Conservation (phyloP, 768 basidiomycete species). For the Lactifluus subvellereus region DNA sequence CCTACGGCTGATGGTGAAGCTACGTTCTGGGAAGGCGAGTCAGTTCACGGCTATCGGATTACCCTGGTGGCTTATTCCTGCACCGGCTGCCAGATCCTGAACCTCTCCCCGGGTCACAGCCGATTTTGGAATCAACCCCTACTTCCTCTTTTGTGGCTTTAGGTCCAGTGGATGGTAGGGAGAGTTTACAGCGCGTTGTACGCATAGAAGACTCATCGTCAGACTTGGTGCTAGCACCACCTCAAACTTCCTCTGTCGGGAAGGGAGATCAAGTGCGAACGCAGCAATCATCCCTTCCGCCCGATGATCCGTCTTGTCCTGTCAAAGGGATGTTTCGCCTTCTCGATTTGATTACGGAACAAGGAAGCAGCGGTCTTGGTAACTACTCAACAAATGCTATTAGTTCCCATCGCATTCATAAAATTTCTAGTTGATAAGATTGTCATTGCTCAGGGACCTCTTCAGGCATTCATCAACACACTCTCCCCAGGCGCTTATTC, state of each 20-base stretch:
- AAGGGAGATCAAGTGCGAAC: background rate
- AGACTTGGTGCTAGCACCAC: background rate
- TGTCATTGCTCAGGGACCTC: conserved; percentile 49
- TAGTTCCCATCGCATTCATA: background rate
- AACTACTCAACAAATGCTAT: conserved; percentile 9
- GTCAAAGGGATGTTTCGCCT: conserved; percentile 49
- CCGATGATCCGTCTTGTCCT: conserved; percentile 13
- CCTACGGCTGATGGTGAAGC: background rate
- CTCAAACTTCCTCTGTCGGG: background rate
- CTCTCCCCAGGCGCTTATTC: conserved; percentile 47
- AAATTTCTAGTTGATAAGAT: conserved; percentile 49
- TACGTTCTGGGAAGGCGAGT: conserved; percentile 4
- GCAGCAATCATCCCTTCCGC: background rate
- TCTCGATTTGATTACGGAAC: conserved; percentile 48
- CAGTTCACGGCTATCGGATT: background rate
- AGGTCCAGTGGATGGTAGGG: background rate
- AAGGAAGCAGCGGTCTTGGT: conserved; percentile 49
- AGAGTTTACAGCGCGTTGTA: too few relatives aligned
- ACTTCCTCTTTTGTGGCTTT: background rate
- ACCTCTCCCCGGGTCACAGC: background rate
- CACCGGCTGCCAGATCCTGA: background rate
- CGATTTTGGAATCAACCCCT: background rate
- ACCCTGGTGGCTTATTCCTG: background rate
- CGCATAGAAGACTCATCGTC: background rate
- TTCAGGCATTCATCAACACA: conserved; percentile 43